A percentile compares a stretch with the other conserved stretches of the same genome.
Evolutionary conservation across 805 yeast species (phyloP).

Genomic region (Cyberlindnera saturnus): DNA sequence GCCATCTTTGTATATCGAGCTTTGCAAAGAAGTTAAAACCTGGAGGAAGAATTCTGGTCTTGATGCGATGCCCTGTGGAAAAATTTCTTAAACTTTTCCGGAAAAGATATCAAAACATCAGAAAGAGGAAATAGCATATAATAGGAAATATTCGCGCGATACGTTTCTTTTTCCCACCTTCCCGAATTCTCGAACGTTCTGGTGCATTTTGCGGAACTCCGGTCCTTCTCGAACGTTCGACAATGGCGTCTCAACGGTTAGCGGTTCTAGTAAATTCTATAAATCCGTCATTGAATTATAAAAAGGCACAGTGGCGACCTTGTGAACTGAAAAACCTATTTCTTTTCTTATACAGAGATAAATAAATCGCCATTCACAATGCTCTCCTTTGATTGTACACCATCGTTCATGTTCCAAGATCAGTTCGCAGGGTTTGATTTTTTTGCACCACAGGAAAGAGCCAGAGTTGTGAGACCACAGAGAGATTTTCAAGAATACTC

Average conservation of each 20-base stretch:
- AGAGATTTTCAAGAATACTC: constrained; percentile 1
- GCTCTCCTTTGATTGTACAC: constrained; percentile 9
- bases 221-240: neutral
- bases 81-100: neutral
- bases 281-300: neutral
- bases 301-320: neutral
- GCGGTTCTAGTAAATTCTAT: neutral
- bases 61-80: constrained; percentile 2
- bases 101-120: neutral
- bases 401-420: constrained; percentile 2
- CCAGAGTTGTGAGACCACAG: neutral
- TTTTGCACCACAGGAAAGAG: constrained; percentile 1
- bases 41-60: neutral
- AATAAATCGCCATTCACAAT: neutral
- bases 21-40: neutral
- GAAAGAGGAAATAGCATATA: neutral
- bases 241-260: neutral
- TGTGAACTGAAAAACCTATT: too few relatives aligned
- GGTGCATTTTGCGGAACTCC: neutral
- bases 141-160: too few relatives aligned
- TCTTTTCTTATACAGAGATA: neutral
- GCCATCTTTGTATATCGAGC: constrained; percentile 10
- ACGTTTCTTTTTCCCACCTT: too few relatives aligned
- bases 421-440: neutral
- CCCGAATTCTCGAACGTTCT: neutral